Evolutionary conservation across 179 eudicot species (phyloP), one percentile per base, ranked within the genome.

Genomic region (Drosera spatulata): DNA sequence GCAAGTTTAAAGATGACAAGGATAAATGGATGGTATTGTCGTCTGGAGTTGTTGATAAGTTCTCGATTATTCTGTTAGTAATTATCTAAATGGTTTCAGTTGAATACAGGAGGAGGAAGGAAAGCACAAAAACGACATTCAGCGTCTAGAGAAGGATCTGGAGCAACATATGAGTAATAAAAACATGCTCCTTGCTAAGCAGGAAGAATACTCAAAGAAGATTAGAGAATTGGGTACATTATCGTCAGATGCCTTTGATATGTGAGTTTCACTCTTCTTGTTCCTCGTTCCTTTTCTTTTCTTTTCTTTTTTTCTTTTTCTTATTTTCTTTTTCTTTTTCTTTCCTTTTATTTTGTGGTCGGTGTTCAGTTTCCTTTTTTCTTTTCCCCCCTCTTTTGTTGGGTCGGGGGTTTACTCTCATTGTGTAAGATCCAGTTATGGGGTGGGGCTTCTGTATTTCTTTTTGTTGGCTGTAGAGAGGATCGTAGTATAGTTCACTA

Each of bases 171-270:
- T 90, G 60, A 90, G 88, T 70, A 90, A 67, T 76, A 85, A 80
- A 71, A 90, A 77, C 68, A 79, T 75, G 69, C 82, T 83, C 69
- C 84, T 78, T 66, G 91, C 97, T 22, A 94, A 78, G 67, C 91
- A 87, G 75, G 99, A 87, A 63, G 99, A 87, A 62, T 83, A 75
- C 77, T 81, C 96, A 37, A 90, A 90, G 82, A 94, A 87, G 76
- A 94, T 90, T 69, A 85, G 96, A 70, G 97, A 90, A 62, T 63
- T 94, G 79, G 99, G 99, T 41, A 78, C 85, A 48, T 62, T 94
- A 58, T 80, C 99, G 5, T 85, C 99, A 39, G 99, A 94, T 75
- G 95, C 99, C 55, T 90, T 85, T 77, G 96, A 94, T 58, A 80
- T 75, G 99, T 94, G 90, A 54, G 66, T 46, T 46, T 46, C 7